Evolutionary conservation across 805 yeast genomes (phyloP).

Genomic region (Candida peoriensis): DNA sequence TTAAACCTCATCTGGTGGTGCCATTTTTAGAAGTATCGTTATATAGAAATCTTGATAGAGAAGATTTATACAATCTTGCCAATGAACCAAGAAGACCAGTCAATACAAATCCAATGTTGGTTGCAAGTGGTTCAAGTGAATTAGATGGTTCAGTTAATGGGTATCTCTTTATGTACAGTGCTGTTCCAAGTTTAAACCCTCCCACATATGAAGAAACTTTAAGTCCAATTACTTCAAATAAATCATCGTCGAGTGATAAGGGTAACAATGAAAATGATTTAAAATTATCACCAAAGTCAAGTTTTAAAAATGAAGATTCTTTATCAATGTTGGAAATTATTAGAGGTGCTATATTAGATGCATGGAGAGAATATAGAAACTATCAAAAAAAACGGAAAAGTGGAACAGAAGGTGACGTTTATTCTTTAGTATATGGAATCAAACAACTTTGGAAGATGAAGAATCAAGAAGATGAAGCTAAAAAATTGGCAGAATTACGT

Average conservation of each 20-base stretch:
- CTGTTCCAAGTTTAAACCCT: conserved; percentile 58
- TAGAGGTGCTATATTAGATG: conserved; percentile 56
- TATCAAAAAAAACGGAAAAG: conserved; percentile 53
- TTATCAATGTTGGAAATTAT: conserved; percentile 34
- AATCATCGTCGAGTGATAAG: no score
- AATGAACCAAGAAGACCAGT: conserved; percentile 58
- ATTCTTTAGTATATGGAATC: conserved; percentile 52
- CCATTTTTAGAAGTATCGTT: conserved; percentile 74
- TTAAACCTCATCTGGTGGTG: conserved; percentile 58
- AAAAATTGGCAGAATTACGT: conserved; percentile 27
- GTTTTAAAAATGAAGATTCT: conserved; percentile 12
- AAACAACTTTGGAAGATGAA: conserved; percentile 52
- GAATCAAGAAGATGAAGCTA: conserved; percentile 24
- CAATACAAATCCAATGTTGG: conserved; percentile 60
- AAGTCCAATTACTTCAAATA: conserved; percentile 10
- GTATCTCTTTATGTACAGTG: conserved; percentile 62
- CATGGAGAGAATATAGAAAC: conserved; percentile 63
- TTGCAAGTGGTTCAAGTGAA: conserved; percentile 77
- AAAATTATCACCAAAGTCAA: not conserved
- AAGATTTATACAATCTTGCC: conserved; percentile 55
- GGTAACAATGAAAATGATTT: not conserved
- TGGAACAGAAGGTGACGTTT: conserved; percentile 65
- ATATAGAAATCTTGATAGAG: conserved; percentile 55
- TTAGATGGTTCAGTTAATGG: conserved; percentile 74
- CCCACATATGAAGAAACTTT: conserved; percentile 44